Conservation (phyloP, 331 rosid species). For the Acacia pycnantha region DNA sequence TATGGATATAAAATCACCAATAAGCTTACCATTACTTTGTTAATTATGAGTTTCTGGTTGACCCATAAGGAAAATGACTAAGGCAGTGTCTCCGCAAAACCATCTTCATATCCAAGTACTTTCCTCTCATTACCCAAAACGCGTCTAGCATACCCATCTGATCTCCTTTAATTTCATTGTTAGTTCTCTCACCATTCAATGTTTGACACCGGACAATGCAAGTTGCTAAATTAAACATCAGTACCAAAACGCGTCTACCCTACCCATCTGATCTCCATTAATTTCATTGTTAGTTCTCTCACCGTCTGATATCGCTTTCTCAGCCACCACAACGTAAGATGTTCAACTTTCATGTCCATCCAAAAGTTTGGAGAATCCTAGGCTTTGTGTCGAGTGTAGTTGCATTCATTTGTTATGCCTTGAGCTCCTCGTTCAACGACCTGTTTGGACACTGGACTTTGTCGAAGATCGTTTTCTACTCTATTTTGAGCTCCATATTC, state of each 20-base stretch:
- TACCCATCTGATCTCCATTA: no score
- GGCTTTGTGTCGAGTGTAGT: not conserved
- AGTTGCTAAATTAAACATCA: no score
- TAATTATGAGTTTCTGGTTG: no score
- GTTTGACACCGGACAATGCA: no score
- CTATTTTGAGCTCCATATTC: not conserved
- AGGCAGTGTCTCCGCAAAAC: not conserved
- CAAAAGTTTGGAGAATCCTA: not conserved
- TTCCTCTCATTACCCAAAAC: not conserved
- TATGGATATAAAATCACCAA: no score
- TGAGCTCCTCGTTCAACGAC: not conserved
- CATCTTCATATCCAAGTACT: not conserved
- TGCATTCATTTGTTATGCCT: not conserved
- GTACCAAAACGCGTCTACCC: not conserved
- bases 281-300: no score
- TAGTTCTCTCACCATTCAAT: not conserved
- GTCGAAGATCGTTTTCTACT: not conserved
- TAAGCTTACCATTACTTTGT: no score
- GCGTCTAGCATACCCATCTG: not conserved
- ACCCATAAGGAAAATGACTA: no score
- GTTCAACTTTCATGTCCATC: not conserved
- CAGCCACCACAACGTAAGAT: not conserved
- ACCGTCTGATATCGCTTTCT: no score
- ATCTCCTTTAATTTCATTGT: no score
- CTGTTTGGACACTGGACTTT: slow-evolving; percentile 7